phyloP scores from a whole-genome alignment of 495 filamentous ascomycete genomes.

The Chaetomium tenue region DNA sequence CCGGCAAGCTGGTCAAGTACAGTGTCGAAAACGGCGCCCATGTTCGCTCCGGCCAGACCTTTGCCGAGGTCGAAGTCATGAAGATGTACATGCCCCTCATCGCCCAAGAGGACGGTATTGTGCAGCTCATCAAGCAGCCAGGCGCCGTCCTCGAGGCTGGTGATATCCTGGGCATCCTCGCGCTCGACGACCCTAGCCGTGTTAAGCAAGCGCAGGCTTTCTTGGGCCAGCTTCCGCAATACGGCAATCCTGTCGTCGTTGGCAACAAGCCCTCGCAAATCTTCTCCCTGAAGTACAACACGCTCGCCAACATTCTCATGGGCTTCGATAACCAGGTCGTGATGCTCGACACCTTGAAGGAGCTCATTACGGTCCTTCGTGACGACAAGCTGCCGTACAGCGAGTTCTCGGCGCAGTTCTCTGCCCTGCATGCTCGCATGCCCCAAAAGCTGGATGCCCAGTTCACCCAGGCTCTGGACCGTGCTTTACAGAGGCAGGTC shows the following conservation, averaged over 20 bases:
- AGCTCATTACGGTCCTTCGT: conserved; percentile 84
- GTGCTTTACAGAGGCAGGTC: conserved; percentile 65
- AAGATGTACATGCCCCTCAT: conserved; percentile 99
- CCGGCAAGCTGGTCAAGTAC: conserved; percentile 98
- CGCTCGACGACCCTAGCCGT: conserved; percentile 90
- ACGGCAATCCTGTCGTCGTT: conserved; percentile 79
- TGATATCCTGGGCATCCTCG: conserved; percentile 96
- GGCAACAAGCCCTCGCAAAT: conserved; percentile 91
- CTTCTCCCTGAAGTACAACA: conserved; percentile 72
- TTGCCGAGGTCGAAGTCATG: conserved; percentile 99
- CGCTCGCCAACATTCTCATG: conserved; percentile 83
- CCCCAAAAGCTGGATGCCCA: conserved; percentile 83
- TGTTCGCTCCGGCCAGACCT: conserved; percentile 87
- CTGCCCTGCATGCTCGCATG: conserved; percentile 93
- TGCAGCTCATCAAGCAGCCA: conserved; percentile 98
- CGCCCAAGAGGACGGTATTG: conserved; percentile 93
- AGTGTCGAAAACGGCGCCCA: conserved; percentile 96
- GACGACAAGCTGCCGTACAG: conserved; percentile 90
- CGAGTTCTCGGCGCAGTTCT: conserved; percentile 93
- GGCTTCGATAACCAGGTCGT: conserved; percentile 98
- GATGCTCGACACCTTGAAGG: conserved; percentile 84
- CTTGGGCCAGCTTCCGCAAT: conserved; percentile 82
- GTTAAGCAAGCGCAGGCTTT: conserved; percentile 98
- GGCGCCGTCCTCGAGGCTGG: conserved; percentile 96
- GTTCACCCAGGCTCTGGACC: conserved; percentile 81